Evolutionary conservation across 768 basidiomycete species (phyloP).

Genomic region (Lactarius pseudohatsudake): DNA sequence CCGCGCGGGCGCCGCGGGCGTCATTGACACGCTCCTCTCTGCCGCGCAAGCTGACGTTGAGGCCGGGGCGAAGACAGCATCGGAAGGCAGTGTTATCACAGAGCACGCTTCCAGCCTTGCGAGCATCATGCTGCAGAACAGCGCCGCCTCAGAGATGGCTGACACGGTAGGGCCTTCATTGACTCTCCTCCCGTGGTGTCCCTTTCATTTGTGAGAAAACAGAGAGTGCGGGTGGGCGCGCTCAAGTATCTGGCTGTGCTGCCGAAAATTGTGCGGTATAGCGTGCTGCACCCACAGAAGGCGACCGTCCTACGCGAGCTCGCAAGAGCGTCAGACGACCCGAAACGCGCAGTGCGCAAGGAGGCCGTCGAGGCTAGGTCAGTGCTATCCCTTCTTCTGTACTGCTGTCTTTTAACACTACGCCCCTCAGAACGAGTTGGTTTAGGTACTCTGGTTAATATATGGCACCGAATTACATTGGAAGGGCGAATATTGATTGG

Average conservation of each 20-base stretch:
- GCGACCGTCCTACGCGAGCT: slow-evolving; percentile 70
- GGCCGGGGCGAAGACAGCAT: slow-evolving; percentile 35
- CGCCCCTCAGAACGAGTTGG: slow-evolving; percentile 18
- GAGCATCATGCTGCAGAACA: slow-evolving; percentile 66
- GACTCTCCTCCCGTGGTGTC: not conserved
- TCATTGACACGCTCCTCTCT: slow-evolving; percentile 75
- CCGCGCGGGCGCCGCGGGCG: slow-evolving; percentile 72
- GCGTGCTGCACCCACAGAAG: slow-evolving; percentile 81
- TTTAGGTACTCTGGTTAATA: slow-evolving; percentile 27
- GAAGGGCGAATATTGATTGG: not conserved
- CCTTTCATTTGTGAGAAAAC: slow-evolving; percentile 8
- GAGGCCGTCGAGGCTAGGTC: slow-evolving; percentile 84
- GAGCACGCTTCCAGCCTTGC: slow-evolving; percentile 74
- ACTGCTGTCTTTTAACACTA: not conserved
- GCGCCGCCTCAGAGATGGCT: slow-evolving; percentile 49
- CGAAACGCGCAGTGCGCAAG: slow-evolving; percentile 77
- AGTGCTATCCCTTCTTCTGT: not conserved
- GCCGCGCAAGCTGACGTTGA: slow-evolving; percentile 61
- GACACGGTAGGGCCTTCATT: slow-evolving; percentile 47
- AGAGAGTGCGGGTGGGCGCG: slow-evolving; percentile 78
- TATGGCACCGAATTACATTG: not conserved
- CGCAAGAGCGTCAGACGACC: slow-evolving; percentile 80
- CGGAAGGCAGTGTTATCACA: slow-evolving; percentile 45
- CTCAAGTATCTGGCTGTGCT: slow-evolving; percentile 71
- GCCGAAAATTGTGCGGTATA: slow-evolving; percentile 77